Percentiles rank a stretch among this genome's conserved stretches.
phyloP scores from a whole-genome alignment of 2,329 filamentous ascomycete genomes.

The Neospermospora avenae region DNA sequence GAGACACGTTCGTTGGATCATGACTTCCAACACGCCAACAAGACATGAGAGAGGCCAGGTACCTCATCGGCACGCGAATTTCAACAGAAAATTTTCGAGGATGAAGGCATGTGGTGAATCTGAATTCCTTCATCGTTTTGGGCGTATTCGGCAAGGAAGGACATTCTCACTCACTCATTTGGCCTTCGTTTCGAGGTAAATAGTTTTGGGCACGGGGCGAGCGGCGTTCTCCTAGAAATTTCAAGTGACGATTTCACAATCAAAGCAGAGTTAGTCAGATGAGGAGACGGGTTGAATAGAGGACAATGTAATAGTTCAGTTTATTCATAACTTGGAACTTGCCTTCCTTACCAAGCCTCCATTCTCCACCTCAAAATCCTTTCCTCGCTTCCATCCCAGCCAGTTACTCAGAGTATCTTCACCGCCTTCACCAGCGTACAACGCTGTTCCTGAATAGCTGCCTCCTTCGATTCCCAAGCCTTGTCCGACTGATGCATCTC shows the following conservation, averaged over 20 bases:
- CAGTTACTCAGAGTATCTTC: slow-evolving; percentile 66
- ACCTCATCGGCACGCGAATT: neutral
- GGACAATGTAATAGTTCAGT: neutral
- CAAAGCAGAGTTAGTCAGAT: neutral
- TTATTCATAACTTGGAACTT: slow-evolving; percentile 43
- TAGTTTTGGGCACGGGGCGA: neutral
- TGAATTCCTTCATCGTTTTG: neutral
- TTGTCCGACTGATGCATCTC: slow-evolving; percentile 46
- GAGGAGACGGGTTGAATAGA: neutral
- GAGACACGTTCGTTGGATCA: neutral
- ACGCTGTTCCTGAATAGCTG: slow-evolving; percentile 59
- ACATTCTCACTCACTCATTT: neutral
- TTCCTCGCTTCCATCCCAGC: slow-evolving; percentile 73
- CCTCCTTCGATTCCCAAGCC: slow-evolving; percentile 61
- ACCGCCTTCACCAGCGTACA: slow-evolving; percentile 69
- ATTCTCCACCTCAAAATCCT: slow-evolving; percentile 63
- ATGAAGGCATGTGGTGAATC: neutral
- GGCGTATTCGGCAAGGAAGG: neutral
- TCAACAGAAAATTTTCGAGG: neutral
- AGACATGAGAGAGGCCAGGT: neutral
- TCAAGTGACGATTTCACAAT: neutral
- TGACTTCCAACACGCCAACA: neutral
- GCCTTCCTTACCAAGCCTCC: slow-evolving; percentile 56
- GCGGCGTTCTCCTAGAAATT: neutral
- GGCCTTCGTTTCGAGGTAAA: neutral